These are phyloP conservation scores for Globisporangium splendens DNA, from an alignment of 352 stramenopile genomes.

Conservation along the genomic window DNA sequence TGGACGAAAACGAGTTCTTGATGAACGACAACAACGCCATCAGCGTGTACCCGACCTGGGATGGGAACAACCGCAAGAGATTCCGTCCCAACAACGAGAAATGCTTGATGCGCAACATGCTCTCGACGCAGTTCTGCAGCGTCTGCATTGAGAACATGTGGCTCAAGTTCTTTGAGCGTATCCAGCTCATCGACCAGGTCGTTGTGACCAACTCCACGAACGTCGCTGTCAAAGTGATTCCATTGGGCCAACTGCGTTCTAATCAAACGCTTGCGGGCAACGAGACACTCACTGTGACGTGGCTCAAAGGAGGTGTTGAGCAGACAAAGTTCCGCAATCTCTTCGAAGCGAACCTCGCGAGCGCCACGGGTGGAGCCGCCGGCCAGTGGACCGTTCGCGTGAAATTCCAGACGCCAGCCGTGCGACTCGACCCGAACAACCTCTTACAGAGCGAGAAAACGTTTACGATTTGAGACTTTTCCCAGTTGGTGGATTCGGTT, in stretches of 20 bases:
- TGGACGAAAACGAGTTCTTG: constrained; percentile 18
- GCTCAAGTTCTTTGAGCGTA: constrained; percentile 25
- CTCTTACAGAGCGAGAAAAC: too few relatives aligned
- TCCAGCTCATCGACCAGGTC: constrained; percentile 33
- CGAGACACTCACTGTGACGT: constrained; percentile 27
- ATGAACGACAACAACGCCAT: constrained; percentile 21
- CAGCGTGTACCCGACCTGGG: constrained; percentile 29
- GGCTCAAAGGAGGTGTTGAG: constrained; percentile 19
- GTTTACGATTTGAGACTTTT: too few relatives aligned
- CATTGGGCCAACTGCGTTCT: constrained; percentile 22
- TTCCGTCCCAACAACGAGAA: constrained; percentile 30
- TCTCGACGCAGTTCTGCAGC: constrained; percentile 26
- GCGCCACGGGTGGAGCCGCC: not conserved
- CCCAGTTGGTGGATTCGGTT: too few relatives aligned
- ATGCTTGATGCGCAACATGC: constrained; percentile 46
- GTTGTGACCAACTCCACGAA: constrained; percentile 8
- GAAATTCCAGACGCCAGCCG: too few relatives aligned
- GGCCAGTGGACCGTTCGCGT: constrained; percentile 16
- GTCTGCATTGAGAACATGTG: constrained; percentile 43
- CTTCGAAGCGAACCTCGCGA: not conserved
- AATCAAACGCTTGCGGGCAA: constrained; percentile 16
- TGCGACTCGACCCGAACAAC: too few relatives aligned
- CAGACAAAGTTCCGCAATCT: constrained; percentile 12
- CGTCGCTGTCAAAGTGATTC: constrained; percentile 25
- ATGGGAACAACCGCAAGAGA: constrained; percentile 25